Evolutionary conservation across 352 stramenopile species (phyloP), one percentile per base, ranked within the genome.

Genomic region (Pilasporangium apinafurcum): DNA sequence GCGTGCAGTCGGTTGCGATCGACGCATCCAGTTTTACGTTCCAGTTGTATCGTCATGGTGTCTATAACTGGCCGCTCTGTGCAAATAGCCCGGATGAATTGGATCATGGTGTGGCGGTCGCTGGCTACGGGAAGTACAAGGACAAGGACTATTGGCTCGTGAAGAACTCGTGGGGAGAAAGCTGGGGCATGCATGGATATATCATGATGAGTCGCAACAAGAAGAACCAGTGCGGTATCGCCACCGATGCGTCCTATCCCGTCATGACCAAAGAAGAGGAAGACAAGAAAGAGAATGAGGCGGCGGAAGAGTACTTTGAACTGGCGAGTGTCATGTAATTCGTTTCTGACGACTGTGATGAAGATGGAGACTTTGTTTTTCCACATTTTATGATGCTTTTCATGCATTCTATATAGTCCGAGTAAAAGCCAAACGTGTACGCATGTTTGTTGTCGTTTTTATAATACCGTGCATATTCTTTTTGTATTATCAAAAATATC

Each of bases 151-250:
- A 97, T 56, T 98, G 89, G 86, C 75, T 96, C 44, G 68, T 98
- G 20, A 86, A 96, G 51, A 98, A 98, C 67, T 96, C 80, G 44
- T 98, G 93, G 93, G 71, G 80, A 18, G 41, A 64, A 7, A 62
- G 56, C 16, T 97, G 90, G 90, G 90, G 90, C 34, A 84, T 95
- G 53, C 45, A 92, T 5, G 86, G 86, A 35, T 96, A 92, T 65
- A 91, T 96, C 44, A 79, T 80, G 39, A 68, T 96, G 41, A 53
- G 54, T 13, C 78, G 83, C 49, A 73, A 81, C 46, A 81, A 86
- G 36, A 78, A 84, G 8, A 97, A 97, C 41, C 96, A 96, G 27
- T 98, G 95, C 60, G 93, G 95, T 17, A 93, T 98, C 48, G 79
- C 96, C 34, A 97, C 72, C 25, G 74, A 84, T 36, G 65, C 84